Evolutionary conservation across 495 filamentous ascomycete genomes (phyloP).

Genomic region (Hypoxylon lienhwacheense): DNA sequence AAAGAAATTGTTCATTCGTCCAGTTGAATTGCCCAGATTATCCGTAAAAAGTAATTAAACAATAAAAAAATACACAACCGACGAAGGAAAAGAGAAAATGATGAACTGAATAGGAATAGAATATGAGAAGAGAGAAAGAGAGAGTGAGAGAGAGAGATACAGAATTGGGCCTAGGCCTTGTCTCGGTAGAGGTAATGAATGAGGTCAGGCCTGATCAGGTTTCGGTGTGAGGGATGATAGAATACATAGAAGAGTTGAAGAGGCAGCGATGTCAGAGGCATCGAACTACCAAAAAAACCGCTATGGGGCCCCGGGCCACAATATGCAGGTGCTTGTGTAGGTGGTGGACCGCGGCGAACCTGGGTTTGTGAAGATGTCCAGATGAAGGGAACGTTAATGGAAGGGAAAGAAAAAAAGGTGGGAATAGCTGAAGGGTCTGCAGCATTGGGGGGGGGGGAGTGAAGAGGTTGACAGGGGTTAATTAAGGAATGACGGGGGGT

Average conservation of each 20-base stretch:
- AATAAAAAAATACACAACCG: constrained; percentile 17
- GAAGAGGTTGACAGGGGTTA: constrained; percentile 6
- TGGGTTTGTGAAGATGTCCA: no score
- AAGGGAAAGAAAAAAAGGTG: constrained; percentile 1
- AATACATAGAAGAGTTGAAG: constrained; percentile 25
- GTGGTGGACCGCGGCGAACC: constrained; percentile 20
- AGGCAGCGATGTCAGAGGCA: constrained; percentile 31
- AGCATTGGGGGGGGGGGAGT: not conserved
- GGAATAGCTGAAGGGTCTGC: constrained; percentile 13
- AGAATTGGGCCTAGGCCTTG: no score
- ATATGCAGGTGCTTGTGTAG: constrained; percentile 27
- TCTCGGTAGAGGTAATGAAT: constrained; percentile 3
- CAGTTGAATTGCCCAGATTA: constrained; percentile 27
- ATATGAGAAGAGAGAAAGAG: not conserved
- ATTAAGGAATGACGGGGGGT: constrained; percentile 1
- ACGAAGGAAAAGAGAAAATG: constrained; percentile 7
- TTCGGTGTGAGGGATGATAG: constrained; percentile 31
- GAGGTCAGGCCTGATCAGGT: constrained; percentile 23
- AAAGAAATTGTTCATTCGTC: constrained; percentile 12
- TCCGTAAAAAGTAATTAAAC: constrained; percentile 8
- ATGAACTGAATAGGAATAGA: constrained; percentile 13
- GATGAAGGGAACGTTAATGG: no score
- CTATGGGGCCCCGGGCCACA: constrained; percentile 30
- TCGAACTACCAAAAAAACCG: constrained; percentile 13
- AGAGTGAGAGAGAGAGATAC: constrained; percentile 6